Evolutionary conservation across 371 early-diverging fungal species (phyloP).

Genomic region (Mucor saturninus): DNA sequence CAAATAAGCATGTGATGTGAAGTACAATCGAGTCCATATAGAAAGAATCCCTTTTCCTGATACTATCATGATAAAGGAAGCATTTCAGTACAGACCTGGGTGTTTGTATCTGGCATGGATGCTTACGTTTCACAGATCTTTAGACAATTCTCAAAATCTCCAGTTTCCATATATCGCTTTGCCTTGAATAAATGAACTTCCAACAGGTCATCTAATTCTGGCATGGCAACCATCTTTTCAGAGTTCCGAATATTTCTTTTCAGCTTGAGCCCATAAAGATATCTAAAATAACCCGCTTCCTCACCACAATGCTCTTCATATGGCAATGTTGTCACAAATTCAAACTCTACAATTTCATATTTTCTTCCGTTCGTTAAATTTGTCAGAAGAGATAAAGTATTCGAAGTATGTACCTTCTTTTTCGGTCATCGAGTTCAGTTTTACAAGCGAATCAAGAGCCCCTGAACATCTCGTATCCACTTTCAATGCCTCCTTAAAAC

Average conservation of each 20-base stretch:
- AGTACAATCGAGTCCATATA: conserved; percentile 63
- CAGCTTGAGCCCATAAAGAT: conserved; percentile 62
- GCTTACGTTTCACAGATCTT: conserved; percentile 62
- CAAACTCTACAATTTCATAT: conserved; percentile 48
- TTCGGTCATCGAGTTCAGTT: conserved; percentile 64
- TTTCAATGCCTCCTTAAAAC: conserved; percentile 67
- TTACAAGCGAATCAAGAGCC: conserved; percentile 66
- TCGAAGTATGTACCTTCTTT: conserved; percentile 56
- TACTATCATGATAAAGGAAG: conserved; percentile 35
- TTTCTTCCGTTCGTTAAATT: not conserved
- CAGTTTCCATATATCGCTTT: conserved; percentile 56
- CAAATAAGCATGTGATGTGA: conserved; percentile 68
- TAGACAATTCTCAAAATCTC: conserved; percentile 61
- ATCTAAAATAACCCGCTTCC: conserved; percentile 64
- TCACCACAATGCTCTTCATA: conserved; percentile 61
- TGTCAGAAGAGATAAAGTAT: not conserved
- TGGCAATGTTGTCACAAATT: conserved; percentile 58
- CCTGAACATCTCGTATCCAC: conserved; percentile 75
- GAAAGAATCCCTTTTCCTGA: conserved; percentile 62
- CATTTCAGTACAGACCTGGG: not conserved
- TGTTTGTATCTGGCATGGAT: not conserved
- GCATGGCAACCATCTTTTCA: conserved; percentile 31
- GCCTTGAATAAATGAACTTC: conserved; percentile 69
- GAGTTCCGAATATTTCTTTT: conserved; percentile 59
- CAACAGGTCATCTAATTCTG: conserved; percentile 49